Conservation (phyloP, 2,329 filamentous ascomycete genomes). For the Calonectria pauciramosa region DNA sequence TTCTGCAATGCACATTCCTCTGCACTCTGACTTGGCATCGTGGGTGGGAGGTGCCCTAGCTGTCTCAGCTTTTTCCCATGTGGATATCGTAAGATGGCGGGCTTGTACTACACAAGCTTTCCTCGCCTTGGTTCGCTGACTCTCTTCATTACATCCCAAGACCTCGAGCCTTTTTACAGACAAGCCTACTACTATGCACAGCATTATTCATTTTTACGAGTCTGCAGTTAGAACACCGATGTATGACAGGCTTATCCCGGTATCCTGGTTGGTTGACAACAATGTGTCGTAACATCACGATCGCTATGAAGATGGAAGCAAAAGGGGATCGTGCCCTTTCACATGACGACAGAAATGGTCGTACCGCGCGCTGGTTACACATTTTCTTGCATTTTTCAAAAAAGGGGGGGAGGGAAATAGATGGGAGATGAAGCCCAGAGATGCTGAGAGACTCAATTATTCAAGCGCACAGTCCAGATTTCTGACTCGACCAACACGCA, state of each 20-base stretch:
- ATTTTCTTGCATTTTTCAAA: not conserved
- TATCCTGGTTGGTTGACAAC: not conserved
- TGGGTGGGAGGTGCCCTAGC: not conserved
- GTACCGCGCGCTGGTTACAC: not conserved
- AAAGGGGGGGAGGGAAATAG: not conserved
- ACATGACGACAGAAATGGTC: not conserved
- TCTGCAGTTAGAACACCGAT: not conserved
- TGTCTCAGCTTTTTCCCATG: constrained; percentile 13
- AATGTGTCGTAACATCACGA: not conserved
- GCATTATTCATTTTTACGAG: not conserved
- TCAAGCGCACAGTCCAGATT: no score
- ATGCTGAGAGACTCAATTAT: not conserved
- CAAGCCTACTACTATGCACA: not conserved
- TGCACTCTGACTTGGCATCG: constrained; percentile 1
- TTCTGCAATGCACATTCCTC: not conserved
- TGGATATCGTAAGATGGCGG: constrained; percentile 12
- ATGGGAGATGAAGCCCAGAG: not conserved
- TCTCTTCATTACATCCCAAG: not conserved
- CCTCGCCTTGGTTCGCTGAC: not conserved
- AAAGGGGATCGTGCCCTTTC: not conserved
- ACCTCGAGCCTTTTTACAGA: not conserved
- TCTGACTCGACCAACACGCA: not conserved
- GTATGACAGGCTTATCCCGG: not conserved
- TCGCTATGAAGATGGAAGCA: not conserved
- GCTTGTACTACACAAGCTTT: not conserved